Evolutionary conservation across 345 rosid species (phyloP), one percentile per base, ranked within the genome.

Genomic region (Reutealis trisperma): DNA sequence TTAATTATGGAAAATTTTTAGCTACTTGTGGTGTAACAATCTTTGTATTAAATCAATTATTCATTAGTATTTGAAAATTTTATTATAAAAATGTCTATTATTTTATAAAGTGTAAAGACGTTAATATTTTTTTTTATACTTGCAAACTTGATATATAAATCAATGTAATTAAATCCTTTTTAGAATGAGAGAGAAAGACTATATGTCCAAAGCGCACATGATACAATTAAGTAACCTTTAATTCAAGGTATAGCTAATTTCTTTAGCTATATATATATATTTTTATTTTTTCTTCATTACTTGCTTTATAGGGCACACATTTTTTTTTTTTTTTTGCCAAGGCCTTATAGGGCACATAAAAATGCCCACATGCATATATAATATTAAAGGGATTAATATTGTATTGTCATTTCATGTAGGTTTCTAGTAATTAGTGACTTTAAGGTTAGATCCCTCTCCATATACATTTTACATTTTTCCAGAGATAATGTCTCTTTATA

Each of bases 151-250:
- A 27, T 27, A 27, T 0, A 27, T 27, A 27, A 0, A 27, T 1
- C 1, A 27, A 27, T 27, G 30, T 27, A 27, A 27, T 27, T 27
- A 27, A 27, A 1, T 27, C 30, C 1, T 27, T 27, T 27, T 27
- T 27, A 27, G 1, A 1, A 27, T 82, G 63, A 71, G 49, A 77
- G 45, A 74, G 44, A 54, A 75, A 75, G 59, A 75, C 61, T 69
- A 75, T 62, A 72, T 67, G 83, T 52, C 52, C 51, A 37, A 71
- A 68, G 54, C 65, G n/a, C 83, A 66, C 74, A 78, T 80, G 85
- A 63, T 77, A 64, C 18, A 13, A 51, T 11, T 13, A 60, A 77
- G 76, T 77, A 77, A 75, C 75, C 79, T 57, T 71, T n/a, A 12
- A 70, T 55, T 79, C 41, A 61, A 45, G 78, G 61, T 16, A n/a